Evolutionary conservation across 345 rosid species (phyloP).

Genomic region (Melaleuca alternifolia): DNA sequence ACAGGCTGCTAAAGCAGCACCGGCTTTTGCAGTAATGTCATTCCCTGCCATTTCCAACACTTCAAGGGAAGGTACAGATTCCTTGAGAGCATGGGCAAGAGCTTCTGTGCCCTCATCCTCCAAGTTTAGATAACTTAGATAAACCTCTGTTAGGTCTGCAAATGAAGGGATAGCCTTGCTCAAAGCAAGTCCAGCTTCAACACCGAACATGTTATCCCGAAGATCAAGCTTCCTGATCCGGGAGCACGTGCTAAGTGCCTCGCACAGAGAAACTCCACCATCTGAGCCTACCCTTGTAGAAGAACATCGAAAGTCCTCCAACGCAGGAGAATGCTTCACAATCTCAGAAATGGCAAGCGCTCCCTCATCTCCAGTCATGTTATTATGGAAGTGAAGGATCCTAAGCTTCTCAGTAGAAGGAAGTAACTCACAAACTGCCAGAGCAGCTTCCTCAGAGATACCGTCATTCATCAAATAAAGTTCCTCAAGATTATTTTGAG

Average conservation of each 20-base stretch:
- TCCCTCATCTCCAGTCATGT: slow-evolving; percentile 92
- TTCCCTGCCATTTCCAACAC: slow-evolving; percentile 89
- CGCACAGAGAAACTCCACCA: slow-evolving; percentile 73
- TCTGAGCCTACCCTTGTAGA: slow-evolving; percentile 71
- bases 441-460: slow-evolving; percentile 88
- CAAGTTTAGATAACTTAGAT: slow-evolving; percentile 76
- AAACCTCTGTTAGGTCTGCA: slow-evolving; percentile 49
- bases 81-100: slow-evolving; percentile 45
- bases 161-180: slow-evolving; percentile 42
- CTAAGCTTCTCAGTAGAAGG: slow-evolving; percentile 64
- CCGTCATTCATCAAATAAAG: slow-evolving; percentile 83
- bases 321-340: slow-evolving; percentile 32
- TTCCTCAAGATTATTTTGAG: slow-evolving; percentile 70
- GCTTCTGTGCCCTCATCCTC: slow-evolving; percentile 74
- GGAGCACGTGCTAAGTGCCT: slow-evolving; percentile 52
- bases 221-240: slow-evolving; percentile 74
- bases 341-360: slow-evolving; percentile 66
- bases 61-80: slow-evolving; percentile 61
- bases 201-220: slow-evolving; percentile 88
- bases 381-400: slow-evolving; percentile 81
- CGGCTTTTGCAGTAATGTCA: slow-evolving; percentile 56
- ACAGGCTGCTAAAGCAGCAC: slow-evolving; percentile 45
- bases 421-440: slow-evolving; percentile 66
- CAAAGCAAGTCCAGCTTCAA: slow-evolving; percentile 64
- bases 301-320: slow-evolving; percentile 80